Evolutionary conservation across 2,329 filamentous ascomycete species (phyloP).

Genomic region (Verticillium albo-atrum): DNA sequence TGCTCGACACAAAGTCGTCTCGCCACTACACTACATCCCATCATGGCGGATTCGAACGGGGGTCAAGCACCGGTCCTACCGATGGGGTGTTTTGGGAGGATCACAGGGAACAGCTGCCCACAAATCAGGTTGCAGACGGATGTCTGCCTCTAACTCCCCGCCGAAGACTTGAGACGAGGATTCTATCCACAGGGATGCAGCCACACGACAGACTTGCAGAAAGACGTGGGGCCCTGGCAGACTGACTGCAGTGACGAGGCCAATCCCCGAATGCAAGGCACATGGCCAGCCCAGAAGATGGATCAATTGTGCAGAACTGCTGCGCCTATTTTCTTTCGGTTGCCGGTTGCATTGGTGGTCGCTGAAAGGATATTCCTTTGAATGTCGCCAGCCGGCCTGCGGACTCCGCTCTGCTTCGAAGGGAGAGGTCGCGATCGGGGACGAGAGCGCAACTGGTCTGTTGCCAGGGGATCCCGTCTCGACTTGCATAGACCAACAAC

Average conservation of each 20-base stretch:
- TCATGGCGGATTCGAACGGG: neutral
- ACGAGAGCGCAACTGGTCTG: neutral
- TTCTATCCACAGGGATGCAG: neutral
- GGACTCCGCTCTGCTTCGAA: neutral
- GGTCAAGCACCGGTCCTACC: neutral
- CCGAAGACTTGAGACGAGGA: neutral
- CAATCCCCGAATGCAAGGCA: neutral
- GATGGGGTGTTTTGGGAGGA: neutral
- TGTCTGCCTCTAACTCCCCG: neutral
- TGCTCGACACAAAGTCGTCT: neutral
- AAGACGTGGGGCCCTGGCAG: neutral
- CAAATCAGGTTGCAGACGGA: neutral
- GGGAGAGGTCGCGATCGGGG: neutral
- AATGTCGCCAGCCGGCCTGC: neutral
- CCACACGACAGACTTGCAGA: neutral
- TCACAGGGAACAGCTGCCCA: neutral
- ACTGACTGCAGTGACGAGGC: neutral
- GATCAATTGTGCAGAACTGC: neutral
- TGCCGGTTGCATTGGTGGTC: neutral
- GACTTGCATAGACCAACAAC: neutral
- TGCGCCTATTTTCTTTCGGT: neutral
- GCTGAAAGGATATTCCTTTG: neutral
- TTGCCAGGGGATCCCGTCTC: neutral
- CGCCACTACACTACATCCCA: neutral
- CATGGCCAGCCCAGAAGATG: neutral